These are phyloP conservation scores for Calonectria henricotiae DNA, from an alignment of 2,329 filamentous ascomycete species.

Conservation along the genomic window DNA sequence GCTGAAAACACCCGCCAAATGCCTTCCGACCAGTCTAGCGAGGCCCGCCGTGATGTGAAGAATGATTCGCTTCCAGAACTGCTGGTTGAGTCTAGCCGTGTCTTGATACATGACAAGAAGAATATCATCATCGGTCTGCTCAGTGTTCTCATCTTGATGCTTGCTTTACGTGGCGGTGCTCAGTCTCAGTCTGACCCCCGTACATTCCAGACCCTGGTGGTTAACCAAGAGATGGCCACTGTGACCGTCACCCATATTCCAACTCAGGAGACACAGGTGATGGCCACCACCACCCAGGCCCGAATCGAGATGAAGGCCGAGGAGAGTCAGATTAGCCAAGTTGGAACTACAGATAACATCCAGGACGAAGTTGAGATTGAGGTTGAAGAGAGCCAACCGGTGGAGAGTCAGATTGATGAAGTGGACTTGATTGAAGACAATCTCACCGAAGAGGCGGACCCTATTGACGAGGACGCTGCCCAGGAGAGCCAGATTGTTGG, in stretches of 20 bases:
- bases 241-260: slow-evolving; percentile 49
- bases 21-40: slow-evolving; percentile 34
- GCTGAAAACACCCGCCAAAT: slow-evolving; percentile 38
- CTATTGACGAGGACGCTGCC: not conserved
- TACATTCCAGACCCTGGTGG: slow-evolving; percentile 54
- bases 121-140: slow-evolving; percentile 73
- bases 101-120: slow-evolving; percentile 72
- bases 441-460: not conserved
- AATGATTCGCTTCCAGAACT: slow-evolving; percentile 70
- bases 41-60: slow-evolving; percentile 50
- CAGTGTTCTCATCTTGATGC: slow-evolving; percentile 68
- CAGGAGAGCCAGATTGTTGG: slow-evolving; percentile 14
- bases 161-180: slow-evolving; percentile 61
- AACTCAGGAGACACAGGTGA: slow-evolving; percentile 30
- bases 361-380: not conserved
- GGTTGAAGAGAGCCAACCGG: not conserved
- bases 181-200: slow-evolving; percentile 46
- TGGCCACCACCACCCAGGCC: slow-evolving; percentile 2
- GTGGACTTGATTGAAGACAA: slow-evolving; percentile 7
- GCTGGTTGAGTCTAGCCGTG: slow-evolving; percentile 68
- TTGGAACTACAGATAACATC: not conserved
- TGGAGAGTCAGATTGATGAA: slow-evolving; percentile 39
- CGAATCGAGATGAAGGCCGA: slow-evolving; percentile 17
- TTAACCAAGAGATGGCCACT: slow-evolving; percentile 47
- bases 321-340: slow-evolving; percentile 46